Base-by-base conservation (phyloP, 1,284 basidiomycete species). In the Apiotrichum brassicae region DNA sequence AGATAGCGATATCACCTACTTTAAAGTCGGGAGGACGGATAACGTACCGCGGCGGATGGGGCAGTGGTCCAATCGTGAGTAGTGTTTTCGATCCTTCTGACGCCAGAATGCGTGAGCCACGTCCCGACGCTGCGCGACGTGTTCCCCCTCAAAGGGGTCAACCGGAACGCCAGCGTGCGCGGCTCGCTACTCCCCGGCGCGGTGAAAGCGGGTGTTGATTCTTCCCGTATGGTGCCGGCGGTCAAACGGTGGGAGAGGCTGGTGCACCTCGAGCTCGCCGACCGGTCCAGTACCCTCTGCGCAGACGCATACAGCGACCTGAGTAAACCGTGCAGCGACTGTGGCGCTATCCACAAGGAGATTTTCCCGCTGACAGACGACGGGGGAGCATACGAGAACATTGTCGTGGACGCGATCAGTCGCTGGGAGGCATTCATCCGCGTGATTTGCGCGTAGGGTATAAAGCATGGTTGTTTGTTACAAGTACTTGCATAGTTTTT, bases 1-100 rank as follows among this genome's bases (percentile, higher is more conserved):
- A 46, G 64, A 61, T 3, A 33, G 52, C 6, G 35, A 16, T 0
- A 56, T 65, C 8, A 53, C 60, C 0, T 73, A 59, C 55, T 73
- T 65, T 62, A 74, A 74, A 45, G 65, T 73, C 11, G 72, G 72
- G 11, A 33, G 72, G 35, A 72, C 69, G 12, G 72, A 74, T 45
- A 73, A 73, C 45, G 70, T 72, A 0, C 68, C 72, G 2, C 59
- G 72, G 1, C 57, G 72, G 1, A 62, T 74, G 2, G 66, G 70
- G 13, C 64, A 74, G 49, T 74, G 72, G 72, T 64, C 61, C 0
- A 60, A 62, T 30, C 65, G 70, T 70, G 23, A 35, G 43, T 24
- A 14, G 28, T 14, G 14, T 8, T 30, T 37, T 22, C 20, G 11
- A n/a, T 22, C 13, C 18, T 30, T 19, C 4, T 18, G 3, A 13